phyloP scores from a whole-genome alignment of 345 rosid genomes.

The Bruguiera parviflora region DNA sequence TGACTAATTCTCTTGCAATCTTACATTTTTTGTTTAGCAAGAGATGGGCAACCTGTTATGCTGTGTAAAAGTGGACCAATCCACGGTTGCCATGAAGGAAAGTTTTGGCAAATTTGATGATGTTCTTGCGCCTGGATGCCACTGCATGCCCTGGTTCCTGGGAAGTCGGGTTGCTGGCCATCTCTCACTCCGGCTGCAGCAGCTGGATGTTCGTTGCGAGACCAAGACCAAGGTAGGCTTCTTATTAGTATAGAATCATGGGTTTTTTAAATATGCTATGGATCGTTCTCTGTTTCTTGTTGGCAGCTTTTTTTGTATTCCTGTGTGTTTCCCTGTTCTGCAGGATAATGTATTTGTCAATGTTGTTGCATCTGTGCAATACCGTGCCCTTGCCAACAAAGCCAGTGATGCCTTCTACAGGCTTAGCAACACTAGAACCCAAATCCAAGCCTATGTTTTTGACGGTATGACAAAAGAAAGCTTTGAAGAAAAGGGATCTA shows the following conservation, averaged over 20 bases:
- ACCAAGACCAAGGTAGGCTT: slow-evolving; percentile 16
- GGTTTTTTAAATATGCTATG: neutral
- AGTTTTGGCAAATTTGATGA: slow-evolving; percentile 15
- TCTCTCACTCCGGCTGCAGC: slow-evolving; percentile 20
- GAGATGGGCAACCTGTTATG: slow-evolving; percentile 16
- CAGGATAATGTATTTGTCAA: slow-evolving; percentile 26
- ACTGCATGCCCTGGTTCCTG: slow-evolving; percentile 21
- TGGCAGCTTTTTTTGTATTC: neutral
- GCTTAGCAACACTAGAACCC: slow-evolving; percentile 17
- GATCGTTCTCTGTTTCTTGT: neutral
- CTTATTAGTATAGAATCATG: neutral
- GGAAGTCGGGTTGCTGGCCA: slow-evolving; percentile 15
- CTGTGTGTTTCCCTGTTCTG: neutral
- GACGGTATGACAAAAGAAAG: slow-evolving; percentile 16
- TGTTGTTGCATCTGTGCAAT: slow-evolving; percentile 23
- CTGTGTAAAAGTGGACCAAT: slow-evolving; percentile 18
- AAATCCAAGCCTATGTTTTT: slow-evolving; percentile 27
- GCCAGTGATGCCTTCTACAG: slow-evolving; percentile 22
- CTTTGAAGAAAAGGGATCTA: neutral
- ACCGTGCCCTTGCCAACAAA: slow-evolving; percentile 14
- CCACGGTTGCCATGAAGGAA: slow-evolving; percentile 22
- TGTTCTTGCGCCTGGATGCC: slow-evolving; percentile 19
- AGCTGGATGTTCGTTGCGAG: slow-evolving; percentile 24
- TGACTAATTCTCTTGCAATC: neutral
- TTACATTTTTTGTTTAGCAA: neutral